Evolutionary conservation across 768 basidiomycete species (phyloP), one percentile per base, ranked within the genome.

Genomic region (Lentinula edodes): DNA sequence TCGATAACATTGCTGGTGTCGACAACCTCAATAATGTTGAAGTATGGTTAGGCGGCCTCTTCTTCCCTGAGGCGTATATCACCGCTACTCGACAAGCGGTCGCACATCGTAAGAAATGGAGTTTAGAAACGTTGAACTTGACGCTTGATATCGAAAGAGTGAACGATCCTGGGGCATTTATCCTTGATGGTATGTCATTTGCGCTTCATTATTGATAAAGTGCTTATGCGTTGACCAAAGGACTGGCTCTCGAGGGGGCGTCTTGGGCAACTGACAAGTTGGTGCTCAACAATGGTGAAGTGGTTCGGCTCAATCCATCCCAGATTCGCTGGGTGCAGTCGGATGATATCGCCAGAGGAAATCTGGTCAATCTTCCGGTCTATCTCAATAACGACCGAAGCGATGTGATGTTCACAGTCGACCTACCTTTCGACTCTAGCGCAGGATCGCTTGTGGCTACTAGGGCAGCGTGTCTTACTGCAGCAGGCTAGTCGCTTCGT

Each of bases 71-170:
- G 69, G 95, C 95, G 3, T 98, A 94, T 71, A 83, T 98, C 67
- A 98, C 96, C 0, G 96, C 96, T 1, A 95, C 94, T 2, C 83
- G 96, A 55, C 96, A 99, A 73, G 87, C 92, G n/a, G 91, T 95
- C 5, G 97, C 96, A 2, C 95, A 98, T 71, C 81, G 87, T 60
- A 93, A 90, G 76, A 86, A 87, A 65, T 93, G 92, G 90, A 95
- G 93, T 73, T 75, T 99, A 64, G 96, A 99, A 73, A 93, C 92
- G 7, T 72, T 98, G 67, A 78, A 84, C 61, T 74, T 98, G 41
- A 76, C 87, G 61, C 78, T 99, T 20, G 93, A 93, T 60, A 84
- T 98, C 36, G 94, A 91, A 65, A 80, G 85, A 38, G 86, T 89
- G 50, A 91, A 83, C 66, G 88, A 90, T 64, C 86, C 87, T 2